phyloP scores from a whole-genome alignment of 768 basidiomycete species.

The Termitomyces sp. region DNA sequence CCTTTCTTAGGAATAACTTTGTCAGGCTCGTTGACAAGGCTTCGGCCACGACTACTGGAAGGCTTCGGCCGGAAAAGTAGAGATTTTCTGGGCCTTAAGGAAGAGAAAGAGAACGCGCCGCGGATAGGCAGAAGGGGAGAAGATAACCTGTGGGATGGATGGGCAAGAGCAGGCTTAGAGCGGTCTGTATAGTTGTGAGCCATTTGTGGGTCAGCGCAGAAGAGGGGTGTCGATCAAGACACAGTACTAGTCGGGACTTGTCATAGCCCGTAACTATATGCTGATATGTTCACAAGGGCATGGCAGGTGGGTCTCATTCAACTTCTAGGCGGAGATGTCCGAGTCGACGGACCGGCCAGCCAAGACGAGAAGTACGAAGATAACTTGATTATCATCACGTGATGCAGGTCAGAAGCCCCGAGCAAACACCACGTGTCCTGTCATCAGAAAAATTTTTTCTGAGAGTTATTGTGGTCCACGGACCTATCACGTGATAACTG shows the following conservation, averaged over 20 bases:
- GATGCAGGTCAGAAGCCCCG: too few relatives aligned
- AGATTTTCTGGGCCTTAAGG: neutral
- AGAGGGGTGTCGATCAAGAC: neutral
- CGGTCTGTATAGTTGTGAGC: neutral
- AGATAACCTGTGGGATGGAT: constrained; percentile 2
- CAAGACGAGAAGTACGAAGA: neutral
- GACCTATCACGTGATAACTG: neutral
- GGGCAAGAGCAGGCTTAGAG: neutral
- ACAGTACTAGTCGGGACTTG: neutral
- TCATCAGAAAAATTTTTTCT: neutral
- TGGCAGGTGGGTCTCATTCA: neutral
- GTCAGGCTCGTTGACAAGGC: neutral
- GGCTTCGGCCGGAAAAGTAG: neutral
- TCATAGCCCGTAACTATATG: constrained; percentile 11
- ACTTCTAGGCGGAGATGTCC: constrained; percentile 10
- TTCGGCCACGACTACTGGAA: neutral
- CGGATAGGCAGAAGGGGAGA: constrained; percentile 3
- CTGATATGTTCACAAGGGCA: neutral
- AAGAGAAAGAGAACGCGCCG: neutral
- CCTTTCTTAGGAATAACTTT: constrained; percentile 10
- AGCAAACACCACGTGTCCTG: neutral
- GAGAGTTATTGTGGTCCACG: neutral
- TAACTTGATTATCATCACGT: too few relatives aligned
- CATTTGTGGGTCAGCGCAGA: constrained; percentile 2
- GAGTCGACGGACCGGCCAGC: neutral